Conservation (phyloP, 1,284 basidiomycete species). For the Naganishia liquefaciens region DNA sequence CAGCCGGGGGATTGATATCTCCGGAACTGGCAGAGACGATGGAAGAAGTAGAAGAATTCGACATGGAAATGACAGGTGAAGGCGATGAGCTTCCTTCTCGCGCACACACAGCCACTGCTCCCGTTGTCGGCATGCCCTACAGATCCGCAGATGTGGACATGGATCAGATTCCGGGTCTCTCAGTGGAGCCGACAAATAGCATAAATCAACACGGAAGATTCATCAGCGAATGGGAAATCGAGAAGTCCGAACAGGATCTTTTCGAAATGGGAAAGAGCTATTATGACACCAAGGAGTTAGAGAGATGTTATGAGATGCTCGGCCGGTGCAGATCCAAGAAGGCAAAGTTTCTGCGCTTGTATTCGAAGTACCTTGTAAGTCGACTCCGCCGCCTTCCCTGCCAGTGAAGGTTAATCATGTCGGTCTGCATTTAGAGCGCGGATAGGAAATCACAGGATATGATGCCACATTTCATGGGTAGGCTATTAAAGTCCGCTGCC, state of each 20-base stretch:
- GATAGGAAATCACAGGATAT: constrained; percentile 55
- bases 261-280: constrained; percentile 73
- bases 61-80: constrained; percentile 15
- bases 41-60: constrained; percentile 13
- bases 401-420: constrained; percentile 34
- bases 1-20: not conserved
- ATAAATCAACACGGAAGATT: constrained; percentile 33
- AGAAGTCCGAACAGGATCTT: constrained; percentile 52
- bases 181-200: not conserved
- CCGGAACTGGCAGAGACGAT: not conserved
- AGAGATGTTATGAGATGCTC: constrained; percentile 69
- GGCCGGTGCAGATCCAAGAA: constrained; percentile 66
- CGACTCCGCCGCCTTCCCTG: not conserved
- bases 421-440: constrained; percentile 41
- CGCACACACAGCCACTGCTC: constrained; percentile 1
- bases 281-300: constrained; percentile 76
- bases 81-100: not conserved
- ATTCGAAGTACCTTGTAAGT: constrained; percentile 82
- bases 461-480: constrained; percentile 49
- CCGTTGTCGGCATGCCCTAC: not conserved
- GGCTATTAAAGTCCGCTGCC: not conserved
- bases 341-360: constrained; percentile 74
- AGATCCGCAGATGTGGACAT: not conserved
- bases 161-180: not conserved
- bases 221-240: constrained; percentile 26